Base-by-base conservation (phyloP, 2,329 filamentous ascomycete species). In the Fusarium sp. region DNA sequence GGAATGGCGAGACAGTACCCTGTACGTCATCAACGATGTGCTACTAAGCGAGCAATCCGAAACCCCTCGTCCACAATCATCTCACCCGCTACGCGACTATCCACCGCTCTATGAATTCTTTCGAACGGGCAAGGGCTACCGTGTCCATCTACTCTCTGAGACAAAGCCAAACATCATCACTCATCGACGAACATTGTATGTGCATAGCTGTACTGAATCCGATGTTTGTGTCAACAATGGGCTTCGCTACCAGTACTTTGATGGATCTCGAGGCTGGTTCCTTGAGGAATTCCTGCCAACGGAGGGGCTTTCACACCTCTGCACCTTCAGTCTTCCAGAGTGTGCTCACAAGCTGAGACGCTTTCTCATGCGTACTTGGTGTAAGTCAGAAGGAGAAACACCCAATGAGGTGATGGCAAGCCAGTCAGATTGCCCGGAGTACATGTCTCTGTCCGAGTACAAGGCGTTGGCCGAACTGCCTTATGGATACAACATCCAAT, bases 371-470 rank as follows among this genome's bases (percentile, higher is more conserved):
- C 73, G 66, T 0, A 68, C 58, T 2, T 69, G 63, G 55, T 0
- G 3, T 1, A 2, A 24, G 1, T 69, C 73, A 6, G 29, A 73
- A 12, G 72, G 75, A 0, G 20, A 67, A n/a, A 69, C 70, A 2
- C 81, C 87, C 0, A 93, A 93, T 64, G 71, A 82, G 0, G 85
- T 88, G 0, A 83, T 92, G 14, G 84, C 90, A 0, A 78, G 75
- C 1, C 87, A 90, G 66, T 79, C 73, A 0, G 58, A 77, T 0
- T 91, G 89, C 60, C 88, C 90, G 0, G 14, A 65, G 0, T 73
- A 84, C 24, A 80, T 92, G 64, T 82, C 85, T 0, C 66, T 89
- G 0, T 84, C 86, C 0, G 89, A 92, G 62, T 92, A 85, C 75
- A 87, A 88, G 58, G 81, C 84, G 2, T 8, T 78, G 10, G 53